phyloP scores from a whole-genome alignment of 257 asterid species.

The Handroanthus guayacan region DNA sequence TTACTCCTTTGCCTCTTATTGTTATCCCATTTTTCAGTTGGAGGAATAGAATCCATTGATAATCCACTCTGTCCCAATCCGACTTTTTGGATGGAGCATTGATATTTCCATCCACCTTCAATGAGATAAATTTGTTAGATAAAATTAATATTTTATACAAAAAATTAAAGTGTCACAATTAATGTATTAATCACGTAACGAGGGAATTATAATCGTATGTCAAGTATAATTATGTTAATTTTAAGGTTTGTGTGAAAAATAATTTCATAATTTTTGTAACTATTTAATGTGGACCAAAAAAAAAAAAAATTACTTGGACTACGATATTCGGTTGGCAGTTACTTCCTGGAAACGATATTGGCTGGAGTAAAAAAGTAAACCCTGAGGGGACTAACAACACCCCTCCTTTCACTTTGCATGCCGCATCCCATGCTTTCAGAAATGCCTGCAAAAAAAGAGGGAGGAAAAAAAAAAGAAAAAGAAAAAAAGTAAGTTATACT shows the following conservation, averaged over 20 bases:
- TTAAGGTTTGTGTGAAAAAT: too few species aligned
- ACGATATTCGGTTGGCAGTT: slow-evolving; percentile 27
- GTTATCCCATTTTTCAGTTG: slow-evolving; percentile 25
- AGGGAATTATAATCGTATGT: too few species aligned
- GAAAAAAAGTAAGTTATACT: too few species aligned
- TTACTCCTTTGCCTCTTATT: slow-evolving; percentile 32
- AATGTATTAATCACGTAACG: too few species aligned
- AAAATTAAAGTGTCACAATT: too few species aligned
- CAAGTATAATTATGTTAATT: too few species aligned
- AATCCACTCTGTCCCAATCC: not conserved
- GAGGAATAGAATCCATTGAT: slow-evolving; percentile 33
- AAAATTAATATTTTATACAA: too few species aligned
- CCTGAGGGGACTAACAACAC: slow-evolving; percentile 39
- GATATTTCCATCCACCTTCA: slow-evolving; percentile 41
- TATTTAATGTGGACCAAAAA: not conserved
- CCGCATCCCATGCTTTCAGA: slow-evolving; percentile 8
- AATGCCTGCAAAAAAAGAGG: slow-evolving; percentile 32
- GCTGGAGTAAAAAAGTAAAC: slow-evolving; percentile 34
- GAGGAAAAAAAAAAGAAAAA: too few species aligned
- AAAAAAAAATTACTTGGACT: slow-evolving; percentile 30
- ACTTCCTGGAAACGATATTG: slow-evolving; percentile 27
- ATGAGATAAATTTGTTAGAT: not conserved
- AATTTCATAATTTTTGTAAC: not conserved
- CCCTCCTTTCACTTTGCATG: slow-evolving; percentile 34
- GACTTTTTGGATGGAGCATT: slow-evolving; percentile 28